phyloP scores from a whole-genome alignment of 2,329 filamentous ascomycete genomes.

The Calonectria crousiana region DNA sequence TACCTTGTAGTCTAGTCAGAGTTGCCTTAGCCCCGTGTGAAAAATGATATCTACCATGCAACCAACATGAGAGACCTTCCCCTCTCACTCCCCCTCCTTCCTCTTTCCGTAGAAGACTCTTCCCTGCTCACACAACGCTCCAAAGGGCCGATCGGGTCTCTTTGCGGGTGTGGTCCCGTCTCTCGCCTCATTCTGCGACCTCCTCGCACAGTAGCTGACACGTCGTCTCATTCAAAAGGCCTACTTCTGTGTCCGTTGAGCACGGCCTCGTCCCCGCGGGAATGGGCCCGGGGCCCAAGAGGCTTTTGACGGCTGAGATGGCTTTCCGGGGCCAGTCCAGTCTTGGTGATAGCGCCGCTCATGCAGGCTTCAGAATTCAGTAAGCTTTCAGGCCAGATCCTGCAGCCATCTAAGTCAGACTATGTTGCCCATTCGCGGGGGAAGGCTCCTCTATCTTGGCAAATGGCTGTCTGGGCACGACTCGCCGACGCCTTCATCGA shows the following conservation, averaged over 20 bases:
- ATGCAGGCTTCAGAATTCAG: slow-evolving; percentile 46
- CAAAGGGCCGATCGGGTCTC: slow-evolving; percentile 27
- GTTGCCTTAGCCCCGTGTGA: slow-evolving; percentile 23
- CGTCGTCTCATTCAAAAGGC: slow-evolving; percentile 29
- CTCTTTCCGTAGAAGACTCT: not conserved
- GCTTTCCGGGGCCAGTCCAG: slow-evolving; percentile 25
- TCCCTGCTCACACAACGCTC: slow-evolving; percentile 25
- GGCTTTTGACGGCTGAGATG: slow-evolving; percentile 26
- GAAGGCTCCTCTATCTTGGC: slow-evolving; percentile 32
- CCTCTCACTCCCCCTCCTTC: slow-evolving; percentile 1
- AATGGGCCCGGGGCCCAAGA: slow-evolving; percentile 27
- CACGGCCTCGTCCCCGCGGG: slow-evolving; percentile 26
- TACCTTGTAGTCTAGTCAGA: slow-evolving; percentile 21
- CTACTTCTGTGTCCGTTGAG: slow-evolving; percentile 22
- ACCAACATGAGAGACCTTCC: slow-evolving; percentile 8
- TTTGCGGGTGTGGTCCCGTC: slow-evolving; percentile 22
- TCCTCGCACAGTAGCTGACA: slow-evolving; percentile 32
- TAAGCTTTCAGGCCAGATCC: slow-evolving; percentile 35
- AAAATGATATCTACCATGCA: slow-evolving; percentile 39
- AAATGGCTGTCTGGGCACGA: slow-evolving; percentile 32
- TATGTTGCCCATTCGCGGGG: slow-evolving; percentile 38
- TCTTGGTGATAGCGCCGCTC: slow-evolving; percentile 42
- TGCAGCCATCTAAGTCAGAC: slow-evolving; percentile 36
- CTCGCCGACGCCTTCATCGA: slow-evolving; percentile 35
- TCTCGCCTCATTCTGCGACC: slow-evolving; percentile 33